Percentiles rank a stretch among this genome's conserved stretches.
Conservation (phyloP, 2,329 filamentous ascomycete species). For the Huntiella bhutanensis region DNA sequence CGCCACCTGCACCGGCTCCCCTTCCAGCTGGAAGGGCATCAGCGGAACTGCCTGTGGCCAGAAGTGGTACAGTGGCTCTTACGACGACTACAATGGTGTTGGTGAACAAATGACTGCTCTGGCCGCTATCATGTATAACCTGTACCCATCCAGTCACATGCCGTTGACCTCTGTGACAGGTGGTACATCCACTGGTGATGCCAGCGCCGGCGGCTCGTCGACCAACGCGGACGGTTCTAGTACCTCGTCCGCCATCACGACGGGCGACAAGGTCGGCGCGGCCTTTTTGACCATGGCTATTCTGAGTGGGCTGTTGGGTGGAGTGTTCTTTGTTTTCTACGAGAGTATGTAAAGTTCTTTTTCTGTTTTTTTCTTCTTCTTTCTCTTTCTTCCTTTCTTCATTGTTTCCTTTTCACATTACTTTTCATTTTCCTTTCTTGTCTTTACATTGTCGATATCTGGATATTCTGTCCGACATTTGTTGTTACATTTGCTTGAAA, state of each 20-base stretch:
- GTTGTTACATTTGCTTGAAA: too few species aligned
- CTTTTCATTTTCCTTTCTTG: conserved; percentile 3
- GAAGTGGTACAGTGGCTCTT: conserved; percentile 34
- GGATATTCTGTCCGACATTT: too few species aligned
- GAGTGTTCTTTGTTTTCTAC: conserved; percentile 26
- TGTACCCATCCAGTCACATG: conserved; percentile 25
- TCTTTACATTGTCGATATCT: conserved; percentile 1
- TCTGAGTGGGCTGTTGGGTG: conserved; percentile 28
- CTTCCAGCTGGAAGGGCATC: conserved; percentile 29
- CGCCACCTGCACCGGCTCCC: conserved; percentile 28
- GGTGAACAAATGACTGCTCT: conserved; percentile 53
- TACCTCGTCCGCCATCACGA: conserved; percentile 23
- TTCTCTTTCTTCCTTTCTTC: conserved; percentile 5
- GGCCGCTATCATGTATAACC: conserved; percentile 40
- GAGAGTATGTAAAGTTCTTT: conserved; percentile 11
- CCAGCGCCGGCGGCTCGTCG: conserved; percentile 22
- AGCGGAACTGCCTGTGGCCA: conserved; percentile 48
- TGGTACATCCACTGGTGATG: conserved; percentile 34
- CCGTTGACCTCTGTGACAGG: conserved; percentile 36
- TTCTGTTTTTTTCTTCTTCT: conserved; percentile 10
- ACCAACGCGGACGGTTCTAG: conserved; percentile 18
- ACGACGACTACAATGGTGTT: conserved; percentile 42
- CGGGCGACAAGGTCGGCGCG: conserved; percentile 33
- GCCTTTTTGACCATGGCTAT: conserved; percentile 35
- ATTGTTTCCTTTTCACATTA: conserved; percentile 1